Conservation (phyloP, 2,329 filamentous ascomycete genomes). For the Aspergillus novoparasiticus region DNA sequence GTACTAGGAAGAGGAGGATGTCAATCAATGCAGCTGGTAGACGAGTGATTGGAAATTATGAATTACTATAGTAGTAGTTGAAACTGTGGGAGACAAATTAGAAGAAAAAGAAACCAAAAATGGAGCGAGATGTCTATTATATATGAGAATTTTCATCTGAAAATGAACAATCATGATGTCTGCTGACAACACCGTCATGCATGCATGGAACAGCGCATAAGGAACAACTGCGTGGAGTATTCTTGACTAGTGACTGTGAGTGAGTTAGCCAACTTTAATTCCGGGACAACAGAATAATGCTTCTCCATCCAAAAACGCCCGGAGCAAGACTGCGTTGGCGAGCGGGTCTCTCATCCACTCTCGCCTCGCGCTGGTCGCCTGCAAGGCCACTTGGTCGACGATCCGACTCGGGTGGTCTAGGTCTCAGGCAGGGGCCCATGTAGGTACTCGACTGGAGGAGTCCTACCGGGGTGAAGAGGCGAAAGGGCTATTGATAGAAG, state of each 20-base stretch:
- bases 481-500: conserved; percentile 5
- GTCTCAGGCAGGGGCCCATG: conserved; percentile 18
- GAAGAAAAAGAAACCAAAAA: background rate
- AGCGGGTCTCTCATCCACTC: conserved; percentile 27
- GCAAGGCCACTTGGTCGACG: conserved; percentile 29
- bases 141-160: conserved; percentile 3
- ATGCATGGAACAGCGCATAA: conserved; percentile 28
- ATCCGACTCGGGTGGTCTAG: conserved; percentile 16
- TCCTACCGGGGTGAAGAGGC: conserved; percentile 13
- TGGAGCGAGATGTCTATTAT: conserved; percentile 1
- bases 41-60: background rate
- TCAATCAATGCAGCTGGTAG: background rate
- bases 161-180: conserved; percentile 6
- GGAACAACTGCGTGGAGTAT: conserved; percentile 22
- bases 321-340: conserved; percentile 23
- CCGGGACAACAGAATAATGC: conserved; percentile 21
- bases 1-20: background rate
- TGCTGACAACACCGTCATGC: conserved; percentile 21
- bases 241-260: conserved; percentile 6
- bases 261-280: conserved; percentile 22
- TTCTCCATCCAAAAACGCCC: conserved; percentile 8
- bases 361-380: conserved; percentile 25
- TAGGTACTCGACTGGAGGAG: conserved; percentile 21
- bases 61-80: background rate
- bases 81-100: background rate